These are phyloP conservation scores for Fusarium newnesense DNA, from an alignment of 2,329 filamentous ascomycete genomes.

Conservation along the genomic window DNA sequence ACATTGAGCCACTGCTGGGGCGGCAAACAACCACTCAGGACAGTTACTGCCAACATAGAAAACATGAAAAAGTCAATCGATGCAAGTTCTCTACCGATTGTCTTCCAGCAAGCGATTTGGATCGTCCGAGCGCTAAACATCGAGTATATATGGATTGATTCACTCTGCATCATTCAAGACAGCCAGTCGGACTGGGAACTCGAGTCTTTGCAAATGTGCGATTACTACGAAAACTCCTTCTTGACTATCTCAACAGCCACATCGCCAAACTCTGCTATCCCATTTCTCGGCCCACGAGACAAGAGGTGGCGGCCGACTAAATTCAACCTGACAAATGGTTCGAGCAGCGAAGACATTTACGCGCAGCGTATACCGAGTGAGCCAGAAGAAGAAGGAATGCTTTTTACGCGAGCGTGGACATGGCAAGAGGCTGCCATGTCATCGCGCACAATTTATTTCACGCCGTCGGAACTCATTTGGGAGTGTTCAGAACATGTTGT, in stretches of 20 bases:
- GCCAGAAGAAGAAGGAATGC: not conserved
- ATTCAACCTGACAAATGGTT: rapidly evolving
- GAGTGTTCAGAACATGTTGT: not conserved
- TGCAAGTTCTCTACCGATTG: too few species aligned
- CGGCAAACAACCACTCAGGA: too few species aligned
- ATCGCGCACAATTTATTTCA: not conserved
- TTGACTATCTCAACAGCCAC: not conserved
- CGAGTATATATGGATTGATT: too few species aligned
- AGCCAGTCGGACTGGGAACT: too few species aligned
- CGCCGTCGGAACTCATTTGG: not conserved
- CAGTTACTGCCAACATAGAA: too few species aligned
- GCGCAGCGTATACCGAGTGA: not conserved
- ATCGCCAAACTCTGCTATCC: not conserved
- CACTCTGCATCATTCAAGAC: too few species aligned
- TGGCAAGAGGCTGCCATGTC: not conserved
- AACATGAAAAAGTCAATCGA: too few species aligned
- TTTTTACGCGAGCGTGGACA: not conserved
- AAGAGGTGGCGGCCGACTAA: not conserved
- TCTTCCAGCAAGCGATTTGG: too few species aligned
- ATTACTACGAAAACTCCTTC: too few species aligned
- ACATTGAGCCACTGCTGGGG: too few species aligned
- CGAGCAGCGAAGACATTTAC: not conserved
- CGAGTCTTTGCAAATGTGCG: too few species aligned
- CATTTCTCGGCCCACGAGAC: not conserved
- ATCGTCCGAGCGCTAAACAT: too few species aligned